A percentile compares a stretch with the other conserved stretches of the same genome.
Evolutionary conservation across 768 basidiomycete species (phyloP).

Genomic region (Suillus plorans): DNA sequence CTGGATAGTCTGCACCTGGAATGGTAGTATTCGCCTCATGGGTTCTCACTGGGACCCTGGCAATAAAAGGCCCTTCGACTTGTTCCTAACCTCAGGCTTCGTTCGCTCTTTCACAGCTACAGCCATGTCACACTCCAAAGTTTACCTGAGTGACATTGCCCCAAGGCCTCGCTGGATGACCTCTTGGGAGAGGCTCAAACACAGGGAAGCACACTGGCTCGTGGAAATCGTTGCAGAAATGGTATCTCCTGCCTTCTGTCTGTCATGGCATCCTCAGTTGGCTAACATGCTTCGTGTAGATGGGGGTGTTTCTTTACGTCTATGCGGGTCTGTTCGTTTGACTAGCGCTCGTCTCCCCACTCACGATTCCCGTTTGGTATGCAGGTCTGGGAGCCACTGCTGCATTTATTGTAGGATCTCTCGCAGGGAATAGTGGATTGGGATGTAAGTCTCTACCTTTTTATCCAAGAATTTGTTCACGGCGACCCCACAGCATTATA

Average conservation of each 20-base stretch:
- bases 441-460: constrained; percentile 45
- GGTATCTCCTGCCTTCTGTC: constrained; percentile 32
- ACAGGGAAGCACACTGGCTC: constrained; percentile 49
- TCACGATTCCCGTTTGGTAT: neutral
- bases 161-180: constrained; percentile 39
- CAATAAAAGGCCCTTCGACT: neutral
- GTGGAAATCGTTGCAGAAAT: constrained; percentile 63
- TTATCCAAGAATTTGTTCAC: neutral
- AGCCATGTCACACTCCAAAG: constrained; percentile 25
- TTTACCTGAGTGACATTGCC: constrained; percentile 44
- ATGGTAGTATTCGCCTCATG: neutral
- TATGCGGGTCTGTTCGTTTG: constrained; percentile 41
- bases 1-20: neutral
- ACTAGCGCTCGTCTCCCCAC: neutral
- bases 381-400: constrained; percentile 57
- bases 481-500: constrained; percentile 41
- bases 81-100: neutral
- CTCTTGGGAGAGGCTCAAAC: constrained; percentile 51
- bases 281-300: constrained; percentile 28
- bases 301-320: constrained; percentile 63
- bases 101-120: neutral
- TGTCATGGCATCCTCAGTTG: constrained; percentile 2
- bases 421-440: constrained; percentile 39
- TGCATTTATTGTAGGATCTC: constrained; percentile 46
- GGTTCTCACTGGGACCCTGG: neutral